A percentile compares a stretch with the other conserved stretches of the same genome.
Evolutionary conservation across 345 rosid species (phyloP).

Genomic region (Eutrema yunnanense): DNA sequence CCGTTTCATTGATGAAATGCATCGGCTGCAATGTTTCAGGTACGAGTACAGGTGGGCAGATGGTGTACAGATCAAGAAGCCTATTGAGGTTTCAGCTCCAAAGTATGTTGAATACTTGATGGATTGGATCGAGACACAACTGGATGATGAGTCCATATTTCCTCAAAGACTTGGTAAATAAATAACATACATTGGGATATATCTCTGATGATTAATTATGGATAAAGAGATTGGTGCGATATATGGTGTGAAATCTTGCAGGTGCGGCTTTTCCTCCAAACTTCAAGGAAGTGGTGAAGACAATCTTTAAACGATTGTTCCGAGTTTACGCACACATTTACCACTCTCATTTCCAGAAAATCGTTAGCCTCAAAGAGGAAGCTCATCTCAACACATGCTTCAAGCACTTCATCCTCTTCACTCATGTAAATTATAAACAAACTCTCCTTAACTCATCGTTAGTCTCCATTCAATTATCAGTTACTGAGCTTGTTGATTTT

Average conservation of each 20-base stretch:
- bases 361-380: constrained; percentile 98
- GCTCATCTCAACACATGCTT: constrained; percentile 99
- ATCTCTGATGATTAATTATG: neutral
- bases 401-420: constrained; percentile 94
- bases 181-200: neutral
- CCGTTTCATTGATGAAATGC: neutral
- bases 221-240: neutral
- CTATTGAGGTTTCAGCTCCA: constrained; percentile 98
- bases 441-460: neutral
- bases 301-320: constrained; percentile 87
- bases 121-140: constrained; percentile 98
- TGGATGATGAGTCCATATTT: constrained; percentile 86
- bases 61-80: constrained; percentile 97
- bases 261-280: constrained; percentile 95
- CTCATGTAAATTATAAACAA: constrained; percentile 53
- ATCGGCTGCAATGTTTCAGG: neutral
- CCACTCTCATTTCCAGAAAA: constrained; percentile 96
- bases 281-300: constrained; percentile 94
- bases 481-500: neutral
- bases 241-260: constrained; percentile 3
- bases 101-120: constrained; percentile 95
- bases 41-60: constrained; percentile 99
- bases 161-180: constrained; percentile 88
- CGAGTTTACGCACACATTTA: constrained; percentile 97
- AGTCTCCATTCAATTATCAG: neutral